phyloP scores from a whole-genome alignment of 1,284 basidiomycete species.

The Tilletia caries region DNA sequence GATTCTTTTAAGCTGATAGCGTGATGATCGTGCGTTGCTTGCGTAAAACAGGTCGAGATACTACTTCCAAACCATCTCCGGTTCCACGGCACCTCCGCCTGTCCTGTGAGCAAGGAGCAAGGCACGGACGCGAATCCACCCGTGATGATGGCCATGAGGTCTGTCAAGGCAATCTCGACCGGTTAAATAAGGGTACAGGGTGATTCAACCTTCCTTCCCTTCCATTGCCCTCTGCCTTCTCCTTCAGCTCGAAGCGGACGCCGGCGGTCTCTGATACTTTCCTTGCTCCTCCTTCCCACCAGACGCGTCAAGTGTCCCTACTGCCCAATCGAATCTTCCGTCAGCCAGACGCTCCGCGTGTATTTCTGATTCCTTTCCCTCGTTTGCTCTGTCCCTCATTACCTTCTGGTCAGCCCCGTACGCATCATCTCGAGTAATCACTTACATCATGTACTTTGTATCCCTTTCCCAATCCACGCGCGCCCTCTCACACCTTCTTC shows the following conservation, averaged over 20 bases:
- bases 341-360: constrained; percentile 38
- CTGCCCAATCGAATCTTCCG: constrained; percentile 43
- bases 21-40: too few species aligned
- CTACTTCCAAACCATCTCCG: constrained; percentile 70
- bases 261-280: neutral
- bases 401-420: too few species aligned
- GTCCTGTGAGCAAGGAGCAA: constrained; percentile 96
- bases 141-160: constrained; percentile 83
- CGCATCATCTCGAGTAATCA: too few species aligned
- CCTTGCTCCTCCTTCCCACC: neutral
- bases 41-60: constrained; percentile 89
- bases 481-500: too few species aligned
- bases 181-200: constrained; percentile 69
- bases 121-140: constrained; percentile 88
- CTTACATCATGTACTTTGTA: too few species aligned
- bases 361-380: constrained; percentile 33
- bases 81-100: constrained; percentile 95
- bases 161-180: constrained; percentile 38
- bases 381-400: too few species aligned
- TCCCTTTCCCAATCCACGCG: too few species aligned
- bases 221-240: too few species aligned
- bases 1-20: too few species aligned
- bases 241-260: neutral
- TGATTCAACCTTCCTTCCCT: constrained; percentile 57
- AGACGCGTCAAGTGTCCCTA: constrained; percentile 49